Evolutionary conservation across 495 filamentous ascomycete genomes (phyloP).

Genomic region (Beverwykella pulmonaria): DNA sequence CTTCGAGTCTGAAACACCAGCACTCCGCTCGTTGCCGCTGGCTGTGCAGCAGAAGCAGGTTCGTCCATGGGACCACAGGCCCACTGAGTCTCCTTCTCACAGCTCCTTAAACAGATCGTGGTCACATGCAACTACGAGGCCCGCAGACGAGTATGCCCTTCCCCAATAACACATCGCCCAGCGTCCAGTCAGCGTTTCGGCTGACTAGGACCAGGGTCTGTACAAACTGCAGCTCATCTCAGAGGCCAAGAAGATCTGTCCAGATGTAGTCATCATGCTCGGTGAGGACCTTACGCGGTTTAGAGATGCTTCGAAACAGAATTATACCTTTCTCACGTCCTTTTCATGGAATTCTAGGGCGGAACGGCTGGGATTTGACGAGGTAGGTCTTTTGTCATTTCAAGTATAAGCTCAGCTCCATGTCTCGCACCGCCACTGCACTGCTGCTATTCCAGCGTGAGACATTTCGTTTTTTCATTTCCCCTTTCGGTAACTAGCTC

Average conservation of each 20-base stretch:
- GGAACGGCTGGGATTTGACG: conserved; percentile 85
- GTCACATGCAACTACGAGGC: conserved; percentile 96
- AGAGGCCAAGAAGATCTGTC: conserved; percentile 78
- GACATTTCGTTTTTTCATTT: conserved; percentile 46
- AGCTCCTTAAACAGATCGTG: conserved; percentile 56
- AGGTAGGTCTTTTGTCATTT: conserved; percentile 51
- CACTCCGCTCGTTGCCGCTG: conserved; percentile 70
- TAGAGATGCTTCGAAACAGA: conserved; percentile 78
- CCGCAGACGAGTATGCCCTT: conserved; percentile 50
- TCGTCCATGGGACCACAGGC: background rate
- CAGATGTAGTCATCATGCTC: conserved; percentile 80
- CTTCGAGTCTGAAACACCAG: conserved; percentile 77
- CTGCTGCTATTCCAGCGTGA: conserved; percentile 8
- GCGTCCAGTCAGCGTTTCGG: conserved; percentile 7
- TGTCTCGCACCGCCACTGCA: conserved; percentile 19
- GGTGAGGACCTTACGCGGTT: conserved; percentile 88
- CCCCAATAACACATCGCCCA: background rate
- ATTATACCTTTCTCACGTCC: conserved; percentile 68
- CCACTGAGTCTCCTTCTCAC: background rate
- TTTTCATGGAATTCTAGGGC: conserved; percentile 75
- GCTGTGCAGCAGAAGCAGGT: conserved; percentile 77
- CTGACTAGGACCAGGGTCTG: conserved; percentile 58
- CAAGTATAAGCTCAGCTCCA: conserved; percentile 6
- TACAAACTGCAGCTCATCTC: conserved; percentile 80
- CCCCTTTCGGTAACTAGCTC: background rate